Evolutionary conservation across 2,329 filamentous ascomycete species (phyloP), one percentile per base, ranked within the genome.

Genomic region (Paramyrothecium sp.): DNA sequence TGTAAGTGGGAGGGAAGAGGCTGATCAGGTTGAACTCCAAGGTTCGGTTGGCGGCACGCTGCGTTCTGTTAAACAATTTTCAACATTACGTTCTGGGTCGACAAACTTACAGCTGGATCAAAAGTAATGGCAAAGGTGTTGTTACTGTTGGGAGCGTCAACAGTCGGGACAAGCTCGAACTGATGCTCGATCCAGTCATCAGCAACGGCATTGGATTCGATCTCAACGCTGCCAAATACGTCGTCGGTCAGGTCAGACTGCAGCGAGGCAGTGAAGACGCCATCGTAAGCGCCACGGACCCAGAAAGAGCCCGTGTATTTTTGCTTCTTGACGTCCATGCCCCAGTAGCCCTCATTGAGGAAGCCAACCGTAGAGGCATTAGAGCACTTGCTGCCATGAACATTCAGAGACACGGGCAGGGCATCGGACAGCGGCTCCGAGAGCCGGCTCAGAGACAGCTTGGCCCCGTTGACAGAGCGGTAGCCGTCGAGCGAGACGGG

Each of bases 1-100:
- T 86, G 68, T 81, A 87, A 0, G 84, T 87, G 1, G 82, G 81
- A 2, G 83, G 84, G 70, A 87, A 87, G 16, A 87, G 65, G 56
- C 81, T 84, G 65, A 87, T 81, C 20, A 87, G 66, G 63, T 83
- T 82, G 56, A 87, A 85, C 66, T 85, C 78, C 1, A 86, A 71
- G 3, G 76, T 77, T 4, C 73, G 73, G 4, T 72, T 70, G 21
- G 68, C 61, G 20, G 70, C 70, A 7, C 72, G 73, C 67, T 78
- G 56, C 13, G 19, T 2, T 17, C 3, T 12, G 10, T 52, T 22
- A 41, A 2, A n/a, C n/a, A 22, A 51, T 34, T 17, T 11, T 30
- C 13, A n/a, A 4, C 16, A 13, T 8, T 5, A 13, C 19, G 20
- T 23, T 22, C 3, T 17, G 17, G 16, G 5, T 8, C 11, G 20